Base-by-base conservation (phyloP, 108 stramenopile species). In the Stephanodiscus minutulus region DNA sequence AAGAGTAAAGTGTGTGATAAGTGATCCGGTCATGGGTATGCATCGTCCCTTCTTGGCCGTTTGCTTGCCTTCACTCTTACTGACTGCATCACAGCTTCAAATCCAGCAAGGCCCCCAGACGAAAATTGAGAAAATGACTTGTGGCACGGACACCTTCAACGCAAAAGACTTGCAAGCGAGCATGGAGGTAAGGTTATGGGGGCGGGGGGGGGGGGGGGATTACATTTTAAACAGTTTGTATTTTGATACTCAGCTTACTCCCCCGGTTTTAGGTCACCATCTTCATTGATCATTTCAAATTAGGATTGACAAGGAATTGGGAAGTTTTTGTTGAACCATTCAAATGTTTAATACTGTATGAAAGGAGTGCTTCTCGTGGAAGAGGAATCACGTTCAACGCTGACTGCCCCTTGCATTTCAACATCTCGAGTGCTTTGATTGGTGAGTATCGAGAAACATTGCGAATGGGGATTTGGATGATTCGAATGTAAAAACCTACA, bases 231-330 rank as follows among this genome's bases (percentile, higher is more conserved):
- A 44, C 49, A 18, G 17, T 55, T 65, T 3, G 0, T 25, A n/a
- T 25, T 7, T 13, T 21, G 35, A 15, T 13, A 49, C 52, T 22
- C 24, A 44, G 27, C 63, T 35, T 31, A 20, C 31, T 12, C n/a
- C 31, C 27, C 53, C 20, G n/a, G 33, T 7, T 48, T 28, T 35
- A 60, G 59, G 29, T 36, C 35, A 64, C 64, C 24, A 7, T 94
- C 18, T 97, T 96, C 88, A 77, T 88, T 20, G 96, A 98, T 49
- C 97, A 96, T 66, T 98, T 97, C 79, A 98, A 98, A 76, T 83
- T 90, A 59, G 91, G 88, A 39, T 61, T 88, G 24, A 90, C 91
- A 29, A 92, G 95, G 70, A 96, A 95, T 69, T 98, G 98, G 98
- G 37, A 98, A 76, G 94, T 94, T 7, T 72, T 97, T 9, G 28